phyloP scores from a whole-genome alignment of 768 basidiomycete species.

The Leccinum ochraceum region DNA sequence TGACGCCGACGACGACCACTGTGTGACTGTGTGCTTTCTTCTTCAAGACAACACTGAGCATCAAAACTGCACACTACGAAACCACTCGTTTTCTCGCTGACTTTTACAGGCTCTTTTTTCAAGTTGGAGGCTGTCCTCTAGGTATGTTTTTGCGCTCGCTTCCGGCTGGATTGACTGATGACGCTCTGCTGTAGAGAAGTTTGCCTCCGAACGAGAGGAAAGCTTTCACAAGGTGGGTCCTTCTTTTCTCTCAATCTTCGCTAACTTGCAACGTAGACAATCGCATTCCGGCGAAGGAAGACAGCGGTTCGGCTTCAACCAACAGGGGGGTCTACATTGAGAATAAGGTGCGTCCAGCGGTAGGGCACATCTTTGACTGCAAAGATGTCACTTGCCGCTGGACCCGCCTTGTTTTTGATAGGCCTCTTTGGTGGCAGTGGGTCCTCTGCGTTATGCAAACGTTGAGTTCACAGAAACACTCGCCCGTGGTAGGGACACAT shows the following conservation, averaged over 20 bases:
- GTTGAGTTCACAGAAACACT: background rate
- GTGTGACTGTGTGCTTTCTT: background rate
- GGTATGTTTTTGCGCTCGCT: background rate
- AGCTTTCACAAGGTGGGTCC: background rate
- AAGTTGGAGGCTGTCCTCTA: constrained; percentile 3
- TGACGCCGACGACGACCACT: background rate
- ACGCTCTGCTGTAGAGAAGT: constrained; percentile 2
- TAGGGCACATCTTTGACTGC: constrained; percentile 13
- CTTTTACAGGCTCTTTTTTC: background rate
- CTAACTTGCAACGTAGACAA: background rate
- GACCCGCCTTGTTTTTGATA: constrained; percentile 17
- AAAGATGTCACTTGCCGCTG: constrained; percentile 18
- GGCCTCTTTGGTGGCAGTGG: background rate
- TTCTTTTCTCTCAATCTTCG: background rate
- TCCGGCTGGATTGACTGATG: background rate
- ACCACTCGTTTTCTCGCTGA: background rate
- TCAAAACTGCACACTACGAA: background rate
- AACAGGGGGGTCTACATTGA: background rate
- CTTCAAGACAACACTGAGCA: constrained; percentile 3
- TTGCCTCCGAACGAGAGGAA: constrained; percentile 8
- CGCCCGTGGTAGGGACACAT: background rate
- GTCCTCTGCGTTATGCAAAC: background rate
- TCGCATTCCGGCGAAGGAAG: background rate
- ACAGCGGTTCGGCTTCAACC: background rate
- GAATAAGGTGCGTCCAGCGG: constrained; percentile 28